Percentiles rank a stretch among this genome's conserved stretches.
Conservation (phyloP, 257 asterid species). For the Verbascum thapsus region DNA sequence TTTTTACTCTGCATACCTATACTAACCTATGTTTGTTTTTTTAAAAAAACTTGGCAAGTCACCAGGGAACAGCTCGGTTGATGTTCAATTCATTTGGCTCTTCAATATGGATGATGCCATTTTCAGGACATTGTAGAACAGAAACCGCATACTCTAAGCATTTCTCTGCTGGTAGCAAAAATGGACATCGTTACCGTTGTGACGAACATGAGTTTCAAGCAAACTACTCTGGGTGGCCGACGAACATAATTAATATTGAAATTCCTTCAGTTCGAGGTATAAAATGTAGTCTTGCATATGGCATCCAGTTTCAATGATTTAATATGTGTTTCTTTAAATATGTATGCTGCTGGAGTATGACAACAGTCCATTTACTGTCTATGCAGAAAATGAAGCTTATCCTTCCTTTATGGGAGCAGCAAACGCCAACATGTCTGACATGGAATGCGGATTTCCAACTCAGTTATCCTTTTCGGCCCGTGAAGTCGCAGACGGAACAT, state of each 20-base stretch:
- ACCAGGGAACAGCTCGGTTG: slow-evolving; percentile 99
- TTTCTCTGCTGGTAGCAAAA: slow-evolving; percentile 63
- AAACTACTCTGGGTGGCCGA: slow-evolving; percentile 98
- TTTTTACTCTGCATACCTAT: slow-evolving; percentile 34
- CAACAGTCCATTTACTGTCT: slow-evolving; percentile 34
- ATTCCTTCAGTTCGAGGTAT: slow-evolving; percentile 79
- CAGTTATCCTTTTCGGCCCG: slow-evolving; percentile 95
- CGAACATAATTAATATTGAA: slow-evolving; percentile 84
- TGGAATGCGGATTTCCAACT: slow-evolving; percentile 82
- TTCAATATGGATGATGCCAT: slow-evolving; percentile 92
- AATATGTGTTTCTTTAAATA: slow-evolving; percentile 21
- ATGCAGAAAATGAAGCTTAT: slow-evolving; percentile 75
- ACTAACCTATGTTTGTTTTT: slow-evolving; percentile 39
- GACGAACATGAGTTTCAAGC: slow-evolving; percentile 68
- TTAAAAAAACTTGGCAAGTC: slow-evolving; percentile 64
- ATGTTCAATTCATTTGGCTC: slow-evolving; percentile 98
- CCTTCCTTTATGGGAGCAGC: slow-evolving; percentile 67
- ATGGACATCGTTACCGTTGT: slow-evolving; percentile 62
- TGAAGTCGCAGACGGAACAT: slow-evolving; percentile 92
- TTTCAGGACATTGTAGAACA: slow-evolving; percentile 86
- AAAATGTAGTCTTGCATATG: slow-evolving; percentile 30
- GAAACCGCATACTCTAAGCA: slow-evolving; percentile 72
- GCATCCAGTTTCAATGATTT: slow-evolving; percentile 15
- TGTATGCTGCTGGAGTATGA: slow-evolving; percentile 33
- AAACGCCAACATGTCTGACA: slow-evolving; percentile 55